These are phyloP conservation scores for Cardiospermum halicacabum DNA, from an alignment of 345 rosid species.

Conservation along the genomic window DNA sequence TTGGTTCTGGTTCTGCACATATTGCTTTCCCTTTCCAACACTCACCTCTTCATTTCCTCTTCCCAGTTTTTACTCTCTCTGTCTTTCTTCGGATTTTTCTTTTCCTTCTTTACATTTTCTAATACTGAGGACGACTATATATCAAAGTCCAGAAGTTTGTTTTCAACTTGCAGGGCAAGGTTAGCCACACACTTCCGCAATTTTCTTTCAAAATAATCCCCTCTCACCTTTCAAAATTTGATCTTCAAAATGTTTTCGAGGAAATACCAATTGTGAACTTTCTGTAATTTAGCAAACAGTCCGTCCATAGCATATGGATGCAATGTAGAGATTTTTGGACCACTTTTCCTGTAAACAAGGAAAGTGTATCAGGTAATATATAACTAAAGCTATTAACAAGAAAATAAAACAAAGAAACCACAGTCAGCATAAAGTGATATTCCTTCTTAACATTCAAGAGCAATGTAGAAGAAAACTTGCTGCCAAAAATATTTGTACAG, in stretches of 20 bases:
- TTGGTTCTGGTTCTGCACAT: conserved; percentile 8
- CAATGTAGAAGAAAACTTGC: background rate
- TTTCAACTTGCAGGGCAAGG: conserved; percentile 13
- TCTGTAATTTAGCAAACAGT: conserved; percentile 49
- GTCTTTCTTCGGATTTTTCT: background rate
- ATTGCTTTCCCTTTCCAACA: conserved; percentile 16
- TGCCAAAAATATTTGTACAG: background rate
- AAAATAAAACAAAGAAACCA: background rate
- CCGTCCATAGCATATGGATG: conserved; percentile 65
- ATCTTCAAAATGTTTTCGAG: conserved; percentile 2
- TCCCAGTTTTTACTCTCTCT: background rate
- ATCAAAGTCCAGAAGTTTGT: conserved; percentile 15
- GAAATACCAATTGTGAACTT: conserved; percentile 10
- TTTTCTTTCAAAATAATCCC: conserved; percentile 15
- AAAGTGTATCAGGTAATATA: background rate
- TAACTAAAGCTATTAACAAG: background rate
- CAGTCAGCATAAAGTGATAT: background rate
- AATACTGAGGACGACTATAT: conserved; percentile 14
- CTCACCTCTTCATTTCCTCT: conserved; percentile 4
- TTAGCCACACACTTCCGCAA: conserved; percentile 13
- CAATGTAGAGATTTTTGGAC: conserved; percentile 65
- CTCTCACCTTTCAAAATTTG: conserved; percentile 32
- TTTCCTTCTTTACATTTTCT: conserved; percentile 25
- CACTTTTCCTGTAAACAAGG: conserved; percentile 53
- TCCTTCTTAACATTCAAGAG: background rate